Conservation (phyloP, 2,329 filamentous ascomycete genomes). For the Trichoderma sp. region DNA sequence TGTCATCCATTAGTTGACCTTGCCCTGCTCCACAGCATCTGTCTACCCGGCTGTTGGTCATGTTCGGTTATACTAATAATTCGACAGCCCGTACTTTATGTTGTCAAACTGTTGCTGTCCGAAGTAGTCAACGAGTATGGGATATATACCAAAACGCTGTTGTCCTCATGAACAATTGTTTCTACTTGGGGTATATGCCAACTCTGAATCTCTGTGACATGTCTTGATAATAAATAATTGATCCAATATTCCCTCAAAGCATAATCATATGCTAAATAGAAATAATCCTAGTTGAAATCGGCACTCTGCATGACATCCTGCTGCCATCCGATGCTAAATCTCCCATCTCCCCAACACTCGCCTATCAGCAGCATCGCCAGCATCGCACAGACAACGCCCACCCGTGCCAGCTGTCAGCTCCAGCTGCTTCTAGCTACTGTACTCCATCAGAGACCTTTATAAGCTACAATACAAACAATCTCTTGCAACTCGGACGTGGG, state of each 20-base stretch:
- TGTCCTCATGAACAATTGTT: not conserved
- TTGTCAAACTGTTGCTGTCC: not conserved
- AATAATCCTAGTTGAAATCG: not conserved
- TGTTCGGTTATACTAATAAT: not conserved
- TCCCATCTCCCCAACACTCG: not conserved
- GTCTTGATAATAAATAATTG: not conserved
- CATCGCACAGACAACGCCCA: not conserved
- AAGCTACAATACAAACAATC: slow-evolving; percentile 9
- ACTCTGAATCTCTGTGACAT: not conserved
- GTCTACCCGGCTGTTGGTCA: not conserved
- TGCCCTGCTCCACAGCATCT: not conserved
- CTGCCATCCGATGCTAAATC: not conserved
- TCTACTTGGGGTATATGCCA: not conserved
- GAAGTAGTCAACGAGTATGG: not conserved
- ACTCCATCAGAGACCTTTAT: not conserved
- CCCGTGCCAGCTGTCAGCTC: not conserved
- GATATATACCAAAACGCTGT: not conserved
- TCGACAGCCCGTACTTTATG: not conserved
- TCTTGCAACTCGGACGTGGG: slow-evolving; percentile 28
- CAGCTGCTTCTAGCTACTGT: no score
- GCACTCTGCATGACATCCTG: not conserved
- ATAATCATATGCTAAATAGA: not conserved
- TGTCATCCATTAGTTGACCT: not conserved
- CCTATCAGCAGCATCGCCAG: not conserved
- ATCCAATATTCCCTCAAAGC: not conserved